Conservation (phyloP, 164 flowering plant genomes). For the grape (Vitis vinifera) region DNA sequence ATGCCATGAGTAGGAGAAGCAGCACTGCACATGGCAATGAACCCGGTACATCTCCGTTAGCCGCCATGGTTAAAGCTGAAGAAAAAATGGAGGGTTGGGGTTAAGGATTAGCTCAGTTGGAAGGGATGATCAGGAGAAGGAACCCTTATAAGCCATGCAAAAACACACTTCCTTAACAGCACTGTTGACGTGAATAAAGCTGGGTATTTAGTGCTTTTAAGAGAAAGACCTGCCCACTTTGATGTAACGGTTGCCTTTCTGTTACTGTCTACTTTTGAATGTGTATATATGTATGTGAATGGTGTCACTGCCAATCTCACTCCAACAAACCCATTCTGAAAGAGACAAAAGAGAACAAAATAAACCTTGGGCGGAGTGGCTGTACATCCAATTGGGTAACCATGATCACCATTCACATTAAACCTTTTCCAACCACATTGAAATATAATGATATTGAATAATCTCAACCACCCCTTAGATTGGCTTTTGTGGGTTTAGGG, state of each 20-base stretch:
- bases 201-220: neutral
- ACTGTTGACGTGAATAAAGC: constrained; percentile 32
- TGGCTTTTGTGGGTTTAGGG: neutral
- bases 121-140: too few relatives aligned
- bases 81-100: neutral
- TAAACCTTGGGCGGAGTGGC: too few relatives aligned
- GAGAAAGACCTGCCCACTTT: neutral
- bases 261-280: neutral
- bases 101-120: neutral
- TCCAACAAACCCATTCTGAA: too few relatives aligned
- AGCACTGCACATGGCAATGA: neutral
- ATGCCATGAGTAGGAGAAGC: constrained; percentile 2
- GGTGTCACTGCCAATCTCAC: too few relatives aligned
- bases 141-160: neutral
- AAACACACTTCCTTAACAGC: constrained; percentile 5
- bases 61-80: constrained; percentile 7
- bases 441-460: too few relatives aligned
- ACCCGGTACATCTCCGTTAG: neutral
- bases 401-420: too few relatives aligned
- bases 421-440: too few relatives aligned
- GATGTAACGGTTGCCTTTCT: neutral
- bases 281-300: too few relatives aligned
- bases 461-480: neutral
- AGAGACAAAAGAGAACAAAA: too few relatives aligned
- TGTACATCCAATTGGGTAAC: too few relatives aligned